Evolutionary conservation across 805 yeast genomes (phyloP), one percentile per base, ranked within the genome.

Genomic region (Candida tibetensis): DNA sequence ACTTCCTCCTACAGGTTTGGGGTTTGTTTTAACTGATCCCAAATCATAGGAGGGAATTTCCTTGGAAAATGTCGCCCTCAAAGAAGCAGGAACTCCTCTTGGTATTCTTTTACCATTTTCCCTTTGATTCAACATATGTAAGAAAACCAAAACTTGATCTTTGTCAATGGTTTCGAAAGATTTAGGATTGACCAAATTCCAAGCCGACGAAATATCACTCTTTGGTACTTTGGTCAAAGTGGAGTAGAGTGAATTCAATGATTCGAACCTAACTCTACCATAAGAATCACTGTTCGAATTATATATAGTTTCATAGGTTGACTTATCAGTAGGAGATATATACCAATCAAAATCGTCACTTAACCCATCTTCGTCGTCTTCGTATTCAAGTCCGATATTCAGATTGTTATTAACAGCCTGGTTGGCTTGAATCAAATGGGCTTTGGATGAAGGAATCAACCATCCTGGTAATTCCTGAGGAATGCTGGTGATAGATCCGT

Each of bases 171-270:
- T 83, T 53, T 82, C 87, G 36, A 80, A 79, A 39, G 84, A 81
- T 53, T 85, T 84, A 8, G 99, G 98, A 55, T 93, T 93, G 37
- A 93, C 95, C 41, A 93, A 68, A 59, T 87, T 88, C 98, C 99
- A 93, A 2, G 96, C 95, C 33, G 85, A 82, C 19, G 89, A 77
- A 5, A 89, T 73, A 59, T 90, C 99, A 4, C 90, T 75, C 38
- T 80, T 76, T 8, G 97, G 96, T 9, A 93, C 85, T 44, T 78
- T 78, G 23, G 64, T 60, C 40, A 91, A 74, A 15, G 88, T 77
- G 28, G 71, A 59, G 62, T 87, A 91, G 30, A 93, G 70, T 21
- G 76, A 82, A 8, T 75, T 66, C 41, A 93, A 69, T 2, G 90
- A 72, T 28, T 82, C 82, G 55, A 85, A 91, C 25, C 81, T 72